Evolutionary conservation across 129 eudicot genomes (phyloP).

Genomic region (Flaveria robusta): DNA sequence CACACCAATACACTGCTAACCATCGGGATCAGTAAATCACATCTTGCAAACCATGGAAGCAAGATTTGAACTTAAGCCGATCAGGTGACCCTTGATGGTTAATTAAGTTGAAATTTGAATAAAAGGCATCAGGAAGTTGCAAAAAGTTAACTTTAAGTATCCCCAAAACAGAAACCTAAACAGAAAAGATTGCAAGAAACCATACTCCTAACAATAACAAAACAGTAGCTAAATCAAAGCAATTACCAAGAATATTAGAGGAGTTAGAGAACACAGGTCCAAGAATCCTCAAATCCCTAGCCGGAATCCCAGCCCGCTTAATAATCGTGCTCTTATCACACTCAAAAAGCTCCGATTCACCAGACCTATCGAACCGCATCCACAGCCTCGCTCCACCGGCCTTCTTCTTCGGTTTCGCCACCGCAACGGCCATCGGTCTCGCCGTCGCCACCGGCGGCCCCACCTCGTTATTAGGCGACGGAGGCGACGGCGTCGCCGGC

Average conservation of each 20-base stretch:
- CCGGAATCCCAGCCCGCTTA: constrained; percentile 77
- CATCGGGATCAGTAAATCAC: no score
- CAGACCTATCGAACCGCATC: constrained; percentile 86
- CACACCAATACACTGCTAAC: no score
- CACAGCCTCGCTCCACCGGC: constrained; percentile 75
- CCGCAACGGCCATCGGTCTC: constrained; percentile 29
- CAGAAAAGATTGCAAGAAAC: background rate
- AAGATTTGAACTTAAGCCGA: no score
- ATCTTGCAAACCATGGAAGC: no score
- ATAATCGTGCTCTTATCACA: constrained; percentile 82
- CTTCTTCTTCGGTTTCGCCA: constrained; percentile 70
- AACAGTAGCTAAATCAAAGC: background rate
- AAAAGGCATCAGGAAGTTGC: background rate
- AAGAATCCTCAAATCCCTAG: constrained; percentile 94
- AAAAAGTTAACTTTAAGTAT: background rate
- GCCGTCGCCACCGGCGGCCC: constrained; percentile 10
- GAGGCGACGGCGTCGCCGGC: constrained; percentile 30
- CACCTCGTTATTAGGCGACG: constrained; percentile 29
- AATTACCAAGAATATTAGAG: constrained; percentile 85
- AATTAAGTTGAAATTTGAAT: background rate
- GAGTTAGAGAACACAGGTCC: constrained; percentile 97
- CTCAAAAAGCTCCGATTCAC: constrained; percentile 82
- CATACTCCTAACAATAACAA: no score
- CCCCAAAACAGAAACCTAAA: constrained; percentile 12
- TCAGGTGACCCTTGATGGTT: no score